phyloP scores from a whole-genome alignment of 106 monocot species.

The Platanthera guangdongensis region DNA sequence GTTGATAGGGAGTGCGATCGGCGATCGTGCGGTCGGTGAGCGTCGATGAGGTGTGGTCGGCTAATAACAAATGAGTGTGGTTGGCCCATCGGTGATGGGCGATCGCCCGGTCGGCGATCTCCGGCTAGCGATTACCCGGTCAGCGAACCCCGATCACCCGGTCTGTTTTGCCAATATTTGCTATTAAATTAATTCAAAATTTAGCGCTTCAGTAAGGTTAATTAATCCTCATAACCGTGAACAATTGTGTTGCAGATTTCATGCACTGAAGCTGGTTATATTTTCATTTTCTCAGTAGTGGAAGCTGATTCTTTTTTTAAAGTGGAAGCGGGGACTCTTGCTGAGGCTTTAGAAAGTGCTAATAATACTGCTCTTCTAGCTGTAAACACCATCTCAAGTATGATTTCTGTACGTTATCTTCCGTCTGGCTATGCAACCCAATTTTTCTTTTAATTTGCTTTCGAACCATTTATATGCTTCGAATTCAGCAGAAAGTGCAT shows the following conservation, averaged over 20 bases:
- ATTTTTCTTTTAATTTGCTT: slow-evolving; percentile 3
- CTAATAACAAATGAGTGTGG: too few species aligned
- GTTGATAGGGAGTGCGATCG: too few species aligned
- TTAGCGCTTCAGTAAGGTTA: neutral
- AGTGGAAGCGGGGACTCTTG: slow-evolving; percentile 66
- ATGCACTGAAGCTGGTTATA: neutral
- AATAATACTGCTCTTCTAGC: slow-evolving; percentile 79
- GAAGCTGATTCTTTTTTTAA: slow-evolving; percentile 77
- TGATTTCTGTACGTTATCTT: slow-evolving; percentile 57
- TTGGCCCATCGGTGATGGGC: too few species aligned
- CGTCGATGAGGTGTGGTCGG: too few species aligned
- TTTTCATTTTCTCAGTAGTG: slow-evolving; percentile 40
- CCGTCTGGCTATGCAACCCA: neutral
- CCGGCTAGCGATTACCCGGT: too few species aligned
- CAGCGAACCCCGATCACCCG: too few species aligned
- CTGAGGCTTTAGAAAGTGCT: slow-evolving; percentile 77
- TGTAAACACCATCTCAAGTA: slow-evolving; percentile 47
- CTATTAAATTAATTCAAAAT: neutral
- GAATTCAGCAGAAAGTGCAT: slow-evolving; percentile 38
- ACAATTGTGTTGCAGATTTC: neutral
- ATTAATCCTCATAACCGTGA: neutral
- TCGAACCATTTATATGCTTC: slow-evolving; percentile 12
- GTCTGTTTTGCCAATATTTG: neutral
- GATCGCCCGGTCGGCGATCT: too few species aligned
- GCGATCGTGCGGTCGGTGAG: too few species aligned